Evolutionary conservation across 2,329 filamentous ascomycete genomes (phyloP).

Genomic region (Pezizomycotina sp.): DNA sequence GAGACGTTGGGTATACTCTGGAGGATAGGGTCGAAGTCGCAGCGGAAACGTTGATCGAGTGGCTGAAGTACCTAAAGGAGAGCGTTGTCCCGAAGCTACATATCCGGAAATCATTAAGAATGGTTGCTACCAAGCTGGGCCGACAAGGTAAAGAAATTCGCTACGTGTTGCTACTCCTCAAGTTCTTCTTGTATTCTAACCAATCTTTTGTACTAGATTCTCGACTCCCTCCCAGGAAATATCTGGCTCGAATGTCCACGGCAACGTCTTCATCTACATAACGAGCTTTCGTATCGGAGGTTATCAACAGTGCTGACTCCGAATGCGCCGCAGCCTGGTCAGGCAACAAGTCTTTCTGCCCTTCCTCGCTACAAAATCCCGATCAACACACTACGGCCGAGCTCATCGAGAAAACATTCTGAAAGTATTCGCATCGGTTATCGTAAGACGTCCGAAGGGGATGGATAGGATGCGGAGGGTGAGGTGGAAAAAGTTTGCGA

Average conservation of each 20-base stretch:
- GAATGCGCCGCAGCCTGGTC: conserved; percentile 18
- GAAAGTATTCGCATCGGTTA: conserved; percentile 12
- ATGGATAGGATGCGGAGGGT: conserved; percentile 17
- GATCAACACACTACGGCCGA: conserved; percentile 15
- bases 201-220: conserved; percentile 14
- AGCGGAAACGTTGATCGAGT: conserved; percentile 53
- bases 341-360: conserved; percentile 4
- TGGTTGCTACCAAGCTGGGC: conserved; percentile 45
- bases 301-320: too few relatives aligned
- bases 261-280: conserved; percentile 25
- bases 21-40: conserved; percentile 55
- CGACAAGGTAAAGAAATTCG: conserved; percentile 35
- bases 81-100: conserved; percentile 54
- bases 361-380: conserved; percentile 4
- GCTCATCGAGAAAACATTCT: conserved; percentile 15
- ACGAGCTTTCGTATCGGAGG: conserved; percentile 24
- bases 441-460: conserved; percentile 8
- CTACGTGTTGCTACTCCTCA: conserved; percentile 10
- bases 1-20: conserved; percentile 43
- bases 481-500: too few relatives aligned
- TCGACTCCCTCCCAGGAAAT: conserved; percentile 20
- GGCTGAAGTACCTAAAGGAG: conserved; percentile 58
- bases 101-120: conserved; percentile 34
- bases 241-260: conserved; percentile 20
- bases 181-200: not conserved